Base-by-base conservation (phyloP, 306 rosid species). In the Pterocarpus santalinus region DNA sequence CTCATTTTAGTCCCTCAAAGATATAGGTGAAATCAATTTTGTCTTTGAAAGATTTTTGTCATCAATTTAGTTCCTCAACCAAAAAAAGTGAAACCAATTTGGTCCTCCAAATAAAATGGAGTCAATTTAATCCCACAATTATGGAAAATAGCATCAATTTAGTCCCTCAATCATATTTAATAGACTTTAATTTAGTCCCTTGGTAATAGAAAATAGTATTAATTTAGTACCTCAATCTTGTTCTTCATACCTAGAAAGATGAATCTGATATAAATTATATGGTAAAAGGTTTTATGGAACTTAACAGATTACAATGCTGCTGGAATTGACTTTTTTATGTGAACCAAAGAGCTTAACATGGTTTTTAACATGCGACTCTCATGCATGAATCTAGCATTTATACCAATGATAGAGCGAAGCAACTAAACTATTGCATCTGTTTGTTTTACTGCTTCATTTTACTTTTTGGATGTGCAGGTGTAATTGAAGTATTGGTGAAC, bases 401-500 rank as follows among this genome's bases (percentile, higher is more conserved):
- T 58, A 75, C 65, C 58, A 69, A 15, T 65, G 30, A 38, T 13
- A 58, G 65, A 72, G 62, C 75, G 36, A 64, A 65, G 75, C 72
- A 63, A 56, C 81, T 55, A 52, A 49, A 8, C 5, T 35, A 30
- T 69, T 82, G 34, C 28, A 69, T 67, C 22, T 52, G 9, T 71
- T 33, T n/a, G 73, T 71, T 88, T 72, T 17, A 17, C 11, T 81
- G 49, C 74, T 73, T 64, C 39, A 58, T 65, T 84, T 83, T 5
- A n/a, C 66, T 22, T 73, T 75, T 22, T 69, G 75, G 56, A 67
- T 72, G 53, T 84, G 70, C 92, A 95, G 99, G 97, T 85, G 98
- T 93, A 52, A 88, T 95, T 36, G 91, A 88, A 79, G 93, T 93
- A 62, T 82, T 95, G 74, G 90, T 91, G 65, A 93, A 87, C 81